phyloP scores from a whole-genome alignment of 768 basidiomycete species.

The Lanmaoa pseudosensibilis region DNA sequence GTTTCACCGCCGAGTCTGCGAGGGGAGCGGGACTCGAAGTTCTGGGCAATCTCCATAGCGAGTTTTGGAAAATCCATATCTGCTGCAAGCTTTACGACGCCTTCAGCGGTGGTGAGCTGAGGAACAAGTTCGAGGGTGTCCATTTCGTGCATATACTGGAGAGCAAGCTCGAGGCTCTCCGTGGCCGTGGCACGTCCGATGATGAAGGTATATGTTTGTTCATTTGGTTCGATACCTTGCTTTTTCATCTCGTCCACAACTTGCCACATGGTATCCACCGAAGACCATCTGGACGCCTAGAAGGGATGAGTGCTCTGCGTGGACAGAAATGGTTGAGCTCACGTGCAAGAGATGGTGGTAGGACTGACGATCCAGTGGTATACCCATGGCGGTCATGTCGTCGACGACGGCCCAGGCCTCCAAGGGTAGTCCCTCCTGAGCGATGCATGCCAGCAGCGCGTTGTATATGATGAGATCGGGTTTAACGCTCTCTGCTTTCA shows the following conservation, averaged over 20 bases:
- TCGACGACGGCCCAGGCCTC: constrained; percentile 68
- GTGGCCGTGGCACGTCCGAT: constrained; percentile 46
- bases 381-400: constrained; percentile 57
- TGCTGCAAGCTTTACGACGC: constrained; percentile 55
- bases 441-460: constrained; percentile 51
- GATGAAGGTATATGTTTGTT: constrained; percentile 52
- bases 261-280: constrained; percentile 43
- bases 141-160: constrained; percentile 65
- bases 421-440: constrained; percentile 40
- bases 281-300: constrained; percentile 47
- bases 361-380: constrained; percentile 50
- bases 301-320: constrained; percentile 10
- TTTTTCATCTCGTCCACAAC: constrained; percentile 58
- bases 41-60: constrained; percentile 66
- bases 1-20: constrained; percentile 51
- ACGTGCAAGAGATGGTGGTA: constrained; percentile 66
- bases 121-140: constrained; percentile 49
- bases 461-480: constrained; percentile 62
- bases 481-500: constrained; percentile 55
- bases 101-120: constrained; percentile 47
- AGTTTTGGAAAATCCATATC: constrained; percentile 56
- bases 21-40: constrained; percentile 56
- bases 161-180: constrained; percentile 62
- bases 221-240: constrained; percentile 48
- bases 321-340: constrained; percentile 17